Percentiles rank a stretch among this genome's conserved stretches.
phyloP scores from a whole-genome alignment of 805 yeast species.

The Candida anglica region DNA sequence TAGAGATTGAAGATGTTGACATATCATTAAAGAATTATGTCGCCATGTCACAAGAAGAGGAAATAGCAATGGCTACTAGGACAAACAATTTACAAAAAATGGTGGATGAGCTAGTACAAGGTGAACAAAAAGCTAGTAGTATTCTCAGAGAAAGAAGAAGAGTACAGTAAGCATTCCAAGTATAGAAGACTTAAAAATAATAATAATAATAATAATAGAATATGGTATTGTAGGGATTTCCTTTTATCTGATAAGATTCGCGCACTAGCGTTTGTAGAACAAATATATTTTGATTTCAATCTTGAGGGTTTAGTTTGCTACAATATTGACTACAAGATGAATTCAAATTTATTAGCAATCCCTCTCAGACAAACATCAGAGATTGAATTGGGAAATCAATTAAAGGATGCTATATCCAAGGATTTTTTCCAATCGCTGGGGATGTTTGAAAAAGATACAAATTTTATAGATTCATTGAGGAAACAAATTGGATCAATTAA shows the following conservation, averaged over 20 bases:
- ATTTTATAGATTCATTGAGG: constrained; percentile 41
- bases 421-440: constrained; percentile 41
- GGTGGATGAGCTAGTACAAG: constrained; percentile 18
- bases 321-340: no score
- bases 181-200: not conserved
- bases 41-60: constrained; percentile 13
- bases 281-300: no score
- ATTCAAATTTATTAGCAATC: constrained; percentile 42
- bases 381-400: constrained; percentile 34
- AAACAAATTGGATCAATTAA: constrained; percentile 32
- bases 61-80: constrained; percentile 12
- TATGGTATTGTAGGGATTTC: no score
- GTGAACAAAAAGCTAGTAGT: constrained; percentile 8
- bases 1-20: constrained; percentile 11
- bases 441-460: constrained; percentile 25
- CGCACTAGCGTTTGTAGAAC: no score
- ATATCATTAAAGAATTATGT: constrained; percentile 11
- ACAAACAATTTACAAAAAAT: constrained; percentile 15
- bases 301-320: no score
- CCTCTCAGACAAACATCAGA: constrained; percentile 48
- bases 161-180: not conserved
- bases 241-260: no score
- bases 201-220: no score
- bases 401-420: constrained; percentile 42
- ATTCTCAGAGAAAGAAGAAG: not conserved